Conservation (phyloP, 768 basidiomycete genomes). For the Rhodosporidiobolus sp. region DNA sequence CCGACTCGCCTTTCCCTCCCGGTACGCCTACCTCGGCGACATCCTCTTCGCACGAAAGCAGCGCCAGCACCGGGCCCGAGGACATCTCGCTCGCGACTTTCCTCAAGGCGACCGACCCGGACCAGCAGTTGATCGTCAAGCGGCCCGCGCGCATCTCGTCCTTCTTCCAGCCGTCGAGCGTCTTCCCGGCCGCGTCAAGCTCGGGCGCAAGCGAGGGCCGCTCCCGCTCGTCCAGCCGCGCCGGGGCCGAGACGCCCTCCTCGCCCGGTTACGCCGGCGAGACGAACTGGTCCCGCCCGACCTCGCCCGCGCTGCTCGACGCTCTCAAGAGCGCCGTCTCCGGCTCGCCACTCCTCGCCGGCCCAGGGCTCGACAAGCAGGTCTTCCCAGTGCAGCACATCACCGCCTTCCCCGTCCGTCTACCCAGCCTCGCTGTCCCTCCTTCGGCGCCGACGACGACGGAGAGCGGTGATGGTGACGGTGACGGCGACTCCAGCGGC, state of each 20-base stretch:
- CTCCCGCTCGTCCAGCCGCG: constrained; percentile 1
- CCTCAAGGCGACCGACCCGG: constrained; percentile 5
- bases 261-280: not conserved
- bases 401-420: constrained; percentile 22
- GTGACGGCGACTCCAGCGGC: constrained; percentile 7
- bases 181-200: not conserved
- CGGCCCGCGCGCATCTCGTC: constrained; percentile 7
- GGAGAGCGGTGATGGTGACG: not conserved
- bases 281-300: constrained; percentile 3
- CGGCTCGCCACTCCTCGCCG: not conserved
- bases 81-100: not conserved
- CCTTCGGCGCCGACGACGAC: not conserved
- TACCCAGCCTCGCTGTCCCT: not conserved
- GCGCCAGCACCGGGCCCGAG: not conserved
- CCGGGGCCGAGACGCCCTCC: not conserved
- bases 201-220: not conserved
- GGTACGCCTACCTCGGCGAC: not conserved
- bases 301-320: constrained; percentile 17
- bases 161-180: constrained; percentile 7
- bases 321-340: not conserved
- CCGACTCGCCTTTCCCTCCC: not conserved
- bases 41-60: no score
- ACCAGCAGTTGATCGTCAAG: constrained; percentile 9
- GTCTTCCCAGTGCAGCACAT: constrained; percentile 9
- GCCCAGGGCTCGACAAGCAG: not conserved